These are phyloP conservation scores for Geotrichum candidum DNA, from an alignment of 1,139 yeast genomes.

Conservation along the genomic window DNA sequence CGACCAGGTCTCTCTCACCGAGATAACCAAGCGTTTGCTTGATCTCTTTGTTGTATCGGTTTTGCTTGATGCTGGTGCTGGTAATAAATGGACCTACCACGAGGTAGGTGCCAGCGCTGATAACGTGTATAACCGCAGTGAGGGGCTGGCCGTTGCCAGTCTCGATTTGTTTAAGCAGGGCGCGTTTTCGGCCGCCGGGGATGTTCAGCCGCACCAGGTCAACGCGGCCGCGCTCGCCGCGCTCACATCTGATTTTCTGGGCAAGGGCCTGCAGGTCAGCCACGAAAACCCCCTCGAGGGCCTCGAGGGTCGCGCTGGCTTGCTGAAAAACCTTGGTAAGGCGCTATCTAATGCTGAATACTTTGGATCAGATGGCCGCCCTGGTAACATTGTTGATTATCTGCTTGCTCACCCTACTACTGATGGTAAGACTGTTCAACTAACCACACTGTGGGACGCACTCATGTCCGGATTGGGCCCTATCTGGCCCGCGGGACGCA, in stretches of 20 bases:
- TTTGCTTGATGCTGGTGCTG: slow-evolving; percentile 59
- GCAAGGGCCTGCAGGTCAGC: slow-evolving; percentile 41
- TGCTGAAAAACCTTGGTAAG: slow-evolving; percentile 43
- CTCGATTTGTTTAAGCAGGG: slow-evolving; percentile 50
- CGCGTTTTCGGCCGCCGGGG: slow-evolving; percentile 36
- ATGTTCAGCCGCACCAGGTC: slow-evolving; percentile 36
- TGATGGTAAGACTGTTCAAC: slow-evolving; percentile 32
- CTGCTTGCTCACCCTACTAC: slow-evolving; percentile 27
- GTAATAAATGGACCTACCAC: slow-evolving; percentile 46
- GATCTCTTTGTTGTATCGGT: slow-evolving; percentile 55
- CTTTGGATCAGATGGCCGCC: slow-evolving; percentile 47
- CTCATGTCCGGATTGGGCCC: slow-evolving; percentile 48
- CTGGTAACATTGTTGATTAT: slow-evolving; percentile 50
- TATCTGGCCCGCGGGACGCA: slow-evolving; percentile 57
- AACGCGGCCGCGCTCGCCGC: slow-evolving; percentile 33
- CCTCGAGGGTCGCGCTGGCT: slow-evolving; percentile 44
- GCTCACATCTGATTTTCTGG: slow-evolving; percentile 29
- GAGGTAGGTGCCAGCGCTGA: slow-evolving; percentile 32
- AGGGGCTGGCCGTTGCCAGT: slow-evolving; percentile 56
- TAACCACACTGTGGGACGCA: slow-evolving; percentile 46
- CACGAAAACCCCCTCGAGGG: slow-evolving; percentile 47
- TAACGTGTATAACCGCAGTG: slow-evolving; percentile 42
- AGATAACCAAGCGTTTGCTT: slow-evolving; percentile 45
- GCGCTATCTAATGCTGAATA: slow-evolving; percentile 38
- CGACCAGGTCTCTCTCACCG: slow-evolving; percentile 35